These are phyloP conservation scores for Cucurbita argyrosperma DNA, from an alignment of 306 rosid species.

Conservation along the genomic window DNA sequence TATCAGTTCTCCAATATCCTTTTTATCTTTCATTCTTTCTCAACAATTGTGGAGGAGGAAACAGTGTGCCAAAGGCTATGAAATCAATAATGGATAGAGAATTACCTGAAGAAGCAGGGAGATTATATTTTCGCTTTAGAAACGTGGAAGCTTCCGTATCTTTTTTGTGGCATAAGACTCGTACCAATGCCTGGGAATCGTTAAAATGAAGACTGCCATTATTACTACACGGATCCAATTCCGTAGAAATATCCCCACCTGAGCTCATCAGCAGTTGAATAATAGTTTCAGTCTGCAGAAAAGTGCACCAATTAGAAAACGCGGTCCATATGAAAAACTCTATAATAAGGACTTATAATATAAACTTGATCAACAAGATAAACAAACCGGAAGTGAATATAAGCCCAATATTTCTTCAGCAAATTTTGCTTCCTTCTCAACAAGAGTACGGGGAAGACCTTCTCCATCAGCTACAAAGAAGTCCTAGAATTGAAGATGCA, in stretches of 20 bases:
- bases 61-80: neutral
- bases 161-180: constrained; percentile 44
- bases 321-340: neutral
- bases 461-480: constrained; percentile 41
- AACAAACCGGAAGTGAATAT: constrained; percentile 38
- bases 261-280: constrained; percentile 43
- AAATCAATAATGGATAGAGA: neutral
- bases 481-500: constrained; percentile 18
- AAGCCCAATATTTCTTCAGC: constrained; percentile 28
- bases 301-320: neutral
- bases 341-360: neutral
- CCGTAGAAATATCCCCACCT: constrained; percentile 24
- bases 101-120: constrained; percentile 43
- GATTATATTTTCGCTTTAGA: constrained; percentile 33
- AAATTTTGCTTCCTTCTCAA: constrained; percentile 30
- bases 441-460: constrained; percentile 36
- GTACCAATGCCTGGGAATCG: constrained; percentile 28
- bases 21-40: neutral
- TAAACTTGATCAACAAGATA: neutral
- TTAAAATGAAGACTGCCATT: constrained; percentile 9
- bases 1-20: neutral
- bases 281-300: constrained; percentile 27
- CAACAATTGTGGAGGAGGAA: neutral
- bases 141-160: constrained; percentile 37
- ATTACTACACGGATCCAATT: constrained; percentile 16